Conservation (phyloP, 1,284 basidiomycete genomes). For the Trichosporon ovoides region DNA sequence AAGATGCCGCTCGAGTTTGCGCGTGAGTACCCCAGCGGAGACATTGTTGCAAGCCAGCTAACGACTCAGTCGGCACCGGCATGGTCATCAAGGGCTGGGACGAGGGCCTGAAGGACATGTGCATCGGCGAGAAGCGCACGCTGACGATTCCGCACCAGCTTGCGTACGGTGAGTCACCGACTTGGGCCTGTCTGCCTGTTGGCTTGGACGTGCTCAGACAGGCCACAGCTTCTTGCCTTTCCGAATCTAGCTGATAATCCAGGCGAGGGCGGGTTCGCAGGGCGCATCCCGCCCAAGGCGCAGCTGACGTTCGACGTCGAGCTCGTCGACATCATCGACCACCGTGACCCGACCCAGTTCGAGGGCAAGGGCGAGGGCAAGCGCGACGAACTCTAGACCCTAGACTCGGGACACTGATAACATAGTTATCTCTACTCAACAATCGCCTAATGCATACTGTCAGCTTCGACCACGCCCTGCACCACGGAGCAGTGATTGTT, state of each 20-base stretch:
- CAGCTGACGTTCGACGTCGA: slow-evolving; percentile 86
- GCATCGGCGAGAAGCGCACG: slow-evolving; percentile 82
- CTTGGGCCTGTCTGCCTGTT: slow-evolving; percentile 7
- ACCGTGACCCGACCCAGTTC: slow-evolving; percentile 24
- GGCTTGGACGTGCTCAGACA: too few relatives aligned
- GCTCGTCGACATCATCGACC: slow-evolving; percentile 58
- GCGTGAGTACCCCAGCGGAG: slow-evolving; percentile 31
- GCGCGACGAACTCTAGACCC: slow-evolving; percentile 11
- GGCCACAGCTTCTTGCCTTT: background rate
- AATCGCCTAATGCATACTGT: background rate
- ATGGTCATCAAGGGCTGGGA: slow-evolving; percentile 54
- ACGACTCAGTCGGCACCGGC: slow-evolving; percentile 50
- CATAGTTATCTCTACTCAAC: background rate
- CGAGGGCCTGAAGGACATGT: slow-evolving; percentile 62
- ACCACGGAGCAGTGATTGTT: too few relatives aligned
- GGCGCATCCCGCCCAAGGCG: slow-evolving; percentile 72
- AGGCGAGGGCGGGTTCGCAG: slow-evolving; percentile 56
- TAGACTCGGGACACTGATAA: background rate
- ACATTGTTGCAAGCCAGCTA: background rate
- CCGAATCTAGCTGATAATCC: background rate
- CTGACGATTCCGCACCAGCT: slow-evolving; percentile 72
- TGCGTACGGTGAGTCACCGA: slow-evolving; percentile 66
- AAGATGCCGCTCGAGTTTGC: slow-evolving; percentile 53
- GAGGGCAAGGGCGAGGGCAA: background rate
- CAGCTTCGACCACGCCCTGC: background rate